Evolutionary conservation across 331 rosid species (phyloP).

Genomic region (Phaseolus coccineus): DNA sequence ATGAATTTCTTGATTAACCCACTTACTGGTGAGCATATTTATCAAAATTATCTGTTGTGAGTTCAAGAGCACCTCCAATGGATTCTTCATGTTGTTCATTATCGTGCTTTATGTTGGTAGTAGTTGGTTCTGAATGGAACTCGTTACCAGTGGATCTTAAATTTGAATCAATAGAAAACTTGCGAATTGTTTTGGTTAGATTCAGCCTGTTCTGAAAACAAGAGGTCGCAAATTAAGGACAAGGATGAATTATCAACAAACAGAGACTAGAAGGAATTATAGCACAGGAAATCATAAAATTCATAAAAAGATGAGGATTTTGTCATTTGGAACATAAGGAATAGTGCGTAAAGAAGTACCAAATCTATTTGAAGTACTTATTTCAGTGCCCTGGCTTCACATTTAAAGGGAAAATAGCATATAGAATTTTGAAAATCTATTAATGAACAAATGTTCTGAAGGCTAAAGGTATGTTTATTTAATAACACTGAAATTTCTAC

Average conservation of each 20-base stretch:
- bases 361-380: constrained; percentile 27
- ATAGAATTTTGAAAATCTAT: constrained; percentile 25
- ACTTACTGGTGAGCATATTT: constrained; percentile 73
- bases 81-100: constrained; percentile 69
- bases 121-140: constrained; percentile 64
- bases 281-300: constrained; percentile 37
- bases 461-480: constrained; percentile 17
- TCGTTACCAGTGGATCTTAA: constrained; percentile 74
- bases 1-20: constrained; percentile 40
- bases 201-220: constrained; percentile 89
- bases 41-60: constrained; percentile 66
- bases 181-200: constrained; percentile 84
- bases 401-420: not conserved
- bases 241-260: constrained; percentile 32
- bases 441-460: constrained; percentile 15
- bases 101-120: constrained; percentile 71
- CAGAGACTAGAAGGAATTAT: constrained; percentile 21
- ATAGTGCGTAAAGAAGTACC: constrained; percentile 24
- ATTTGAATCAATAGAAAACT: constrained; percentile 77
- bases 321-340: constrained; percentile 27
- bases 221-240: constrained; percentile 54
- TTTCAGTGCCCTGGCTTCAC: constrained; percentile 33
- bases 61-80: constrained; percentile 62
- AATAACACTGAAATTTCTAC: constrained; percentile 25
- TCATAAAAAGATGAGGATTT: constrained; percentile 19